These are phyloP conservation scores for Singerocomus rubriflavus DNA, from an alignment of 1,284 basidiomycete species.

Conservation along the genomic window DNA sequence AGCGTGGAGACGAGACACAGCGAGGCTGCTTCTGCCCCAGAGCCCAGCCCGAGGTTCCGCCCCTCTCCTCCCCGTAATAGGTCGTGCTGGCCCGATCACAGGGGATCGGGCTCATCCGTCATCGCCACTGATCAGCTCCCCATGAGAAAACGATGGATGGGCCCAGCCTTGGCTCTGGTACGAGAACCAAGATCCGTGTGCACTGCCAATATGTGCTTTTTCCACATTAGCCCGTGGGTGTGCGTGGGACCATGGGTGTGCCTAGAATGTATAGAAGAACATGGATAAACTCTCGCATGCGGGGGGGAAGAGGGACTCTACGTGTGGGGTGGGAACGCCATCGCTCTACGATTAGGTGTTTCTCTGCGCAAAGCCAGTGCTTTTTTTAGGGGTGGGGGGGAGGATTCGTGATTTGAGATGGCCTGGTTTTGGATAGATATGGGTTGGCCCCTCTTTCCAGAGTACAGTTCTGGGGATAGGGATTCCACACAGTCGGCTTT, in stretches of 20 bases:
- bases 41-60: not conserved
- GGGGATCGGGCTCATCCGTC: slow-evolving; percentile 39
- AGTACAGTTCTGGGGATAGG: no score
- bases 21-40: slow-evolving; percentile 12
- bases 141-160: slow-evolving; percentile 5
- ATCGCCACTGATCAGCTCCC: slow-evolving; percentile 21
- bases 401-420: no score
- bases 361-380: not conserved
- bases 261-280: not conserved
- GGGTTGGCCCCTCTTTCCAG: not conserved
- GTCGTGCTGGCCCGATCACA: not conserved
- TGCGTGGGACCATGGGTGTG: not conserved
- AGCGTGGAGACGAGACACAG: slow-evolving; percentile 40
- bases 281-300: not conserved
- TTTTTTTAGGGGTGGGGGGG: no score
- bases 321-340: slow-evolving; percentile 22
- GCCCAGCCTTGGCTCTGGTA: slow-evolving; percentile 1
- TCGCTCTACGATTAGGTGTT: not conserved
- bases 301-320: not conserved
- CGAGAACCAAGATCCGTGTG: slow-evolving; percentile 8
- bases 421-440: not conserved
- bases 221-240: no score
- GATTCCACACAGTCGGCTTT: no score
- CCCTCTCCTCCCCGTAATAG: not conserved
- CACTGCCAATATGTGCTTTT: not conserved